phyloP scores from a whole-genome alignment of 345 rosid genomes.

The Eucalyptus sp. region DNA sequence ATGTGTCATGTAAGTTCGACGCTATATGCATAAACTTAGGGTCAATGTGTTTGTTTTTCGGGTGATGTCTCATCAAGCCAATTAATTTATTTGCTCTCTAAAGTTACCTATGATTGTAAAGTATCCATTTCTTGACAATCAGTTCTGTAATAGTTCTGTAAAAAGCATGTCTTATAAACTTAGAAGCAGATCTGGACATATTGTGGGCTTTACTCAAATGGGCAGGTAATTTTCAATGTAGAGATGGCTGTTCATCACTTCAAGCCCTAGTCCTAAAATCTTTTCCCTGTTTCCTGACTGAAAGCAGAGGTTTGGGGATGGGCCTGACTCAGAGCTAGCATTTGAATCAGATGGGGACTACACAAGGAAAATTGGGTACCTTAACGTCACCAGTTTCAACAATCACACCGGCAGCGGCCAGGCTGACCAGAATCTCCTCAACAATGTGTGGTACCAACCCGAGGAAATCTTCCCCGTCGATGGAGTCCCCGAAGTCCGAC shows the following conservation, averaged over 20 bases:
- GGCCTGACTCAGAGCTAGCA: slow-evolving; percentile 33
- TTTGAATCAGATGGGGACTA: slow-evolving; percentile 61
- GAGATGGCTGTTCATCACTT: background rate
- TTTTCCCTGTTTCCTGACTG: background rate
- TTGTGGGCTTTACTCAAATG: background rate
- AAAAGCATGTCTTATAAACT: background rate
- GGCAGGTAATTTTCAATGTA: background rate
- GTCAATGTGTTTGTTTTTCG: background rate
- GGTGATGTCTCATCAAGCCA: background rate
- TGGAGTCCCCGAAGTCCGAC: slow-evolving; percentile 58
- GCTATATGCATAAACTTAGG: background rate
- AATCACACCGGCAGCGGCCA: background rate
- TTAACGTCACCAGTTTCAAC: slow-evolving; percentile 23
- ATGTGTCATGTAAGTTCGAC: background rate
- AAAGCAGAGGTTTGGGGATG: slow-evolving; percentile 48
- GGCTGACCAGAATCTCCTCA: slow-evolving; percentile 29
- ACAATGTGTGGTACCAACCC: slow-evolving; percentile 65
- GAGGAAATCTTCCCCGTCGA: slow-evolving; percentile 59
- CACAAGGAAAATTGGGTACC: slow-evolving; percentile 49
- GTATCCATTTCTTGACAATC: background rate
- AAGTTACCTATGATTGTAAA: background rate
- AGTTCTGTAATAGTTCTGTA: background rate
- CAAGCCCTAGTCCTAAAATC: background rate
- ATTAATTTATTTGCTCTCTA: background rate
- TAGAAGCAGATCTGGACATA: background rate